phyloP scores from a whole-genome alignment of 208 protist genomes.

The Polymyxa betae region DNA sequence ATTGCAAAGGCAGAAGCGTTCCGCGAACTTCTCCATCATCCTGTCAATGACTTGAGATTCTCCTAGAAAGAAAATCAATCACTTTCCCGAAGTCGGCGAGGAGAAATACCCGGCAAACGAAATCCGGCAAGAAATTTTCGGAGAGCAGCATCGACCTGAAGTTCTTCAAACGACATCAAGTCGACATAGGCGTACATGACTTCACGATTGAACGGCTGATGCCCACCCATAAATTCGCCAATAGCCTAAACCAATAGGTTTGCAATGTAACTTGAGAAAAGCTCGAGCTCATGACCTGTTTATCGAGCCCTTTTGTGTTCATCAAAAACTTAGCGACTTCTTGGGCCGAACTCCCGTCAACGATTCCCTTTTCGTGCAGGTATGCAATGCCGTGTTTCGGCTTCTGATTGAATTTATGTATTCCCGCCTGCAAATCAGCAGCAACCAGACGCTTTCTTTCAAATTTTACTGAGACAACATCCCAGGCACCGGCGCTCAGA shows the following conservation, averaged over 20 bases:
- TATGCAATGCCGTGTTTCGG: constrained; percentile 72
- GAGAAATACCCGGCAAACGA: constrained; percentile 76
- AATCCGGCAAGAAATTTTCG: constrained; percentile 81
- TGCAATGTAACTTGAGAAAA: not conserved
- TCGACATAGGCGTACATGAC: constrained; percentile 77
- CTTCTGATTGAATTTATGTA: constrained; percentile 67
- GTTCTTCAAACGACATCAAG: constrained; percentile 62
- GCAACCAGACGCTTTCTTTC: constrained; percentile 54
- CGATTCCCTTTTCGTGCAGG: constrained; percentile 64
- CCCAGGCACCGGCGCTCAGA: not conserved
- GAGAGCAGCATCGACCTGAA: constrained; percentile 71
- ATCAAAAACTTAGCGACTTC: constrained; percentile 17
- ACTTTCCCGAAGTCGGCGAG: not conserved
- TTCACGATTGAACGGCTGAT: constrained; percentile 73
- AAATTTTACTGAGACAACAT: not conserved
- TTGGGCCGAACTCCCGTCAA: constrained; percentile 64
- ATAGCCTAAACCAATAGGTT: constrained; percentile 71
- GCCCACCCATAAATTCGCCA: constrained; percentile 78
- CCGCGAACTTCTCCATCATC: constrained; percentile 90
- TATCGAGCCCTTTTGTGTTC: constrained; percentile 1
- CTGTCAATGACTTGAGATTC: constrained; percentile 90
- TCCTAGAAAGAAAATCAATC: not conserved
- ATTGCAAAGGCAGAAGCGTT: constrained; percentile 78
- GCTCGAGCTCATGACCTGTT: constrained; percentile 1
- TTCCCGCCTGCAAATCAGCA: constrained; percentile 48